These are phyloP conservation scores for Nakaseomyces delphensis DNA, from an alignment of 1,139 yeast species.

Conservation along the genomic window DNA sequence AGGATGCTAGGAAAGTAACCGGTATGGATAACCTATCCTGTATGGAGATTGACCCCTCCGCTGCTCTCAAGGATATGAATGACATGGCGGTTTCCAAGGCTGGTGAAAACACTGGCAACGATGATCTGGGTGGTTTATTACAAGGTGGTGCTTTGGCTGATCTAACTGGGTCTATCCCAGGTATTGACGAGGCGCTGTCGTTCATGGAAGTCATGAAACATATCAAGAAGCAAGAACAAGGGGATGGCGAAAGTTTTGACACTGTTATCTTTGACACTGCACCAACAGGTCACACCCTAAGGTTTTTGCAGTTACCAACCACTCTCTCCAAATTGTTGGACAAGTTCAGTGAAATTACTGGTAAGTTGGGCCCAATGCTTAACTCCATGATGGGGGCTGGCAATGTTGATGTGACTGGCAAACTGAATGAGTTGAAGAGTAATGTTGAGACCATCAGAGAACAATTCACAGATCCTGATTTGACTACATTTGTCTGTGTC, in stretches of 20 bases:
- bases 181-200: conserved; percentile 94
- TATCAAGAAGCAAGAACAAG: conserved; percentile 63
- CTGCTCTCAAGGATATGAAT: conserved; percentile 83
- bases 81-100: conserved; percentile 36
- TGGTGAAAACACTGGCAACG: conserved; percentile 23
- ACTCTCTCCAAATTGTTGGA: conserved; percentile 80
- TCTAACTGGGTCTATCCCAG: conserved; percentile 91
- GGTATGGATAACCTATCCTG: conserved; percentile 83
- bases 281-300: conserved; percentile 94
- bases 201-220: conserved; percentile 97
- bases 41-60: conserved; percentile 97
- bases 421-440: conserved; percentile 73
- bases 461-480: conserved; percentile 91
- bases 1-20: conserved; percentile 88
- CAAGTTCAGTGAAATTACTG: conserved; percentile 78
- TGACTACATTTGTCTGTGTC: conserved; percentile 94
- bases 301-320: conserved; percentile 88
- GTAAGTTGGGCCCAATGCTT: conserved; percentile 86
- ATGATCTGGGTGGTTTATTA: conserved; percentile 25
- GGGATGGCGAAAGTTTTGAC: conserved; percentile 49
- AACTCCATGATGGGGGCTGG: conserved; percentile 50
- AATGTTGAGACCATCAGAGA: conserved; percentile 82
- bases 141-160: conserved; percentile 55
- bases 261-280: conserved; percentile 96
- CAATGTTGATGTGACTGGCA: conserved; percentile 70